Evolutionary conservation across 2,329 filamentous ascomycete genomes (phyloP).

Genomic region (Pseudogymnoascus verrucosus): DNA sequence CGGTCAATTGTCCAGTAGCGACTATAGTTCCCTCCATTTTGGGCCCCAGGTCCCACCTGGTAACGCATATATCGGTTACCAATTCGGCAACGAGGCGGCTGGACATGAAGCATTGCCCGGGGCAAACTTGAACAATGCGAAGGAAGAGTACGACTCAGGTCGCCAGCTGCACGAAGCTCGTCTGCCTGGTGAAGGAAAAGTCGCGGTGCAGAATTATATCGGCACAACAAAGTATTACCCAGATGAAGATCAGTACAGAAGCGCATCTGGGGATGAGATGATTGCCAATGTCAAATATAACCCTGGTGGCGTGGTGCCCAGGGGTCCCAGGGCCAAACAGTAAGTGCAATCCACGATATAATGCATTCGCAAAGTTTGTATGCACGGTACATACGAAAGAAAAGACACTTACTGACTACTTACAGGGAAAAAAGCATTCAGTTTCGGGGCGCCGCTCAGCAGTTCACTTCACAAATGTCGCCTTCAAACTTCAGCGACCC

Average conservation of each 20-base stretch:
- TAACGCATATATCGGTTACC: neutral
- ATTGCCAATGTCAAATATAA: neutral
- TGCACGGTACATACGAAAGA: neutral
- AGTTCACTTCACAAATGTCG: neutral
- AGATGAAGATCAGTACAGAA: neutral
- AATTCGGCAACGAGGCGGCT: neutral
- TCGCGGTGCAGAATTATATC: neutral
- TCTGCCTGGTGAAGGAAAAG: neutral
- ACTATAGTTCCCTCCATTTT: neutral
- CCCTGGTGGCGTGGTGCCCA: neutral
- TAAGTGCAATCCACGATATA: neutral
- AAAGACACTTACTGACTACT: neutral
- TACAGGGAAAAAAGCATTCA: neutral
- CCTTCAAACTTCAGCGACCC: neutral
- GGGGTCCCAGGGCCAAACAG: neutral
- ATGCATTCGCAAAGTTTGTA: neutral
- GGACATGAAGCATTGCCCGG: neutral
- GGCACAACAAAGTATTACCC: constrained; percentile 1
- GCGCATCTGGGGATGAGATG: neutral
- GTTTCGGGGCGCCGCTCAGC: neutral
- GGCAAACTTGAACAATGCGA: neutral
- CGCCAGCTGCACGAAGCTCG: neutral
- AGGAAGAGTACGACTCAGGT: neutral
- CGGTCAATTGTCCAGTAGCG: neutral
- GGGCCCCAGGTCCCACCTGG: neutral